These are phyloP conservation scores for Trichomonas tenax DNA, from an alignment of 208 protist species.

Conservation along the genomic window DNA sequence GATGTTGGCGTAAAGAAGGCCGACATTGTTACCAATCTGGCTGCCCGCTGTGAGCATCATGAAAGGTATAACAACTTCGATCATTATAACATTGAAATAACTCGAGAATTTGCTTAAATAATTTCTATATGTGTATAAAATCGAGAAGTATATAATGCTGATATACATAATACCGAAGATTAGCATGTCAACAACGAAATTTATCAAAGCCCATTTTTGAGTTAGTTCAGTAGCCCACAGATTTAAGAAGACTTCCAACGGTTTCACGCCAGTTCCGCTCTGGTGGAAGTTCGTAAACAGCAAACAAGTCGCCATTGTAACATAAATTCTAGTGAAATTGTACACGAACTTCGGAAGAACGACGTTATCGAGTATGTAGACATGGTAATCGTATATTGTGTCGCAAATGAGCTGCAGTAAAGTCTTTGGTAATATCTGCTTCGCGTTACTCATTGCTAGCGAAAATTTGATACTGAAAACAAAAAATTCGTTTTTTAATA, in stretches of 20 bases:
- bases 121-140: neutral
- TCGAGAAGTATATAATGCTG: neutral
- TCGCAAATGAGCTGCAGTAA: neutral
- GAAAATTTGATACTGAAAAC: no score
- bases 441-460: neutral
- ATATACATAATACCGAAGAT: neutral
- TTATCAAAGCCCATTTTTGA: neutral
- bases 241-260: neutral
- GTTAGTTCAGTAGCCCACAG: neutral
- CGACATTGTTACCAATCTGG: neutral
- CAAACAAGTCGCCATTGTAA: neutral
- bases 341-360: neutral
- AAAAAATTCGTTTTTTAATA: no score
- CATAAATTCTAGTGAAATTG: neutral
- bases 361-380: neutral
- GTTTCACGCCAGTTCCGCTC: neutral
- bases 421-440: neutral
- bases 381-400: neutral
- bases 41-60: neutral
- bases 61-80: neutral
- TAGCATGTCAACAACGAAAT: neutral
- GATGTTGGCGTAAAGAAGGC: neutral
- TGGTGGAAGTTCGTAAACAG: neutral
- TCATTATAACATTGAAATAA: neutral
- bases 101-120: neutral